phyloP scores from a whole-genome alignment of 768 basidiomycete genomes.

The Xerocomus potaroensis region DNA sequence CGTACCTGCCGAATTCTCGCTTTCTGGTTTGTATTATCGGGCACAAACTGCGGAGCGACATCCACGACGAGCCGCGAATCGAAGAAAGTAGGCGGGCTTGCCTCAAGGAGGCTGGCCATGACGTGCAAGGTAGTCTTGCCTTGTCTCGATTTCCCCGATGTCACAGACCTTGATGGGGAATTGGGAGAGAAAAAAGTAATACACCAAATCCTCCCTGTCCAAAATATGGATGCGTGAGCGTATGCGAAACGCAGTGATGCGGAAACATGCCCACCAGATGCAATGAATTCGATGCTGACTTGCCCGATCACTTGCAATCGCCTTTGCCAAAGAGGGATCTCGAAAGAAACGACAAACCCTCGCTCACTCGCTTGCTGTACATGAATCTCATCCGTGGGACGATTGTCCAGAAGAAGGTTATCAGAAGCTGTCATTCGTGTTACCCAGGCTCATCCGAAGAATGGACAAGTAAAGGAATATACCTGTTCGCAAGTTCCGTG shows the following conservation, averaged over 20 bases:
- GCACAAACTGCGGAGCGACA: not conserved
- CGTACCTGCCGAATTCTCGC: not conserved
- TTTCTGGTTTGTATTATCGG: not conserved
- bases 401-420: conserved; percentile 36
- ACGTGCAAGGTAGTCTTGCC: conserved; percentile 35
- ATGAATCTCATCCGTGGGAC: conserved; percentile 47
- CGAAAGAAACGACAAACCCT: conserved; percentile 49
- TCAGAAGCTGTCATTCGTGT: conserved; percentile 34
- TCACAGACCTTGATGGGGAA: not conserved
- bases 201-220: conserved; percentile 24
- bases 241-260: not conserved
- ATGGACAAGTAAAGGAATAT: conserved; percentile 14
- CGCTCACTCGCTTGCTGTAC: conserved; percentile 46
- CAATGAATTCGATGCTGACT: conserved; percentile 66
- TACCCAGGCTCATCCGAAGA: not conserved
- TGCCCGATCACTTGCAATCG: conserved; percentile 60
- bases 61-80: conserved; percentile 12
- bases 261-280: conserved; percentile 20
- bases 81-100: conserved; percentile 18
- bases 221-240: not conserved
- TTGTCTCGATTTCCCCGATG: conserved; percentile 8
- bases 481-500: conserved; percentile 14
- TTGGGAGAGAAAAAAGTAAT: conserved; percentile 19
- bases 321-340: conserved; percentile 58
- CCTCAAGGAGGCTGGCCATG: conserved; percentile 34